Base-by-base conservation (phyloP, 495 filamentous ascomycete species). In the Penicillium paxilli region DNA sequence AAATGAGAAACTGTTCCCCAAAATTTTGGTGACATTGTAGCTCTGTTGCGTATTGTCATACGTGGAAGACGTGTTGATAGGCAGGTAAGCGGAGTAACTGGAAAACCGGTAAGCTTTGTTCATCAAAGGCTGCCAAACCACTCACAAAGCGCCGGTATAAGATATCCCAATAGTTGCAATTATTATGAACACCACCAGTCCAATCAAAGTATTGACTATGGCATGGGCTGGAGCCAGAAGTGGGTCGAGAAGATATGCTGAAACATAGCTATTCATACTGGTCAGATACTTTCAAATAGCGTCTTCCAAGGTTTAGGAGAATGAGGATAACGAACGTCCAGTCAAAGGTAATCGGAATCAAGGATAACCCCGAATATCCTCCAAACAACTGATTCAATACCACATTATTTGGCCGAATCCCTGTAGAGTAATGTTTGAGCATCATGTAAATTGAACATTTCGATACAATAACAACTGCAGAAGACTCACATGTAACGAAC, bases 301-400 rank as follows among this genome's bases (percentile, higher is more conserved):
- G n/a, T n/a, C n/a, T n/a, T n/a, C n/a, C n/a, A n/a, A n/a, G n/a
- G n/a, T n/a, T n/a, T n/a, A n/a, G n/a, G n/a, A n/a, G n/a, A n/a
- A n/a, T n/a, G n/a, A n/a, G 23, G 21, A 33, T 14, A 40, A 54
- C 57, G 40, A 23, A 80, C 35, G 81, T 84, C 83, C 83, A 87
- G 66, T 87, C 83, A 52, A 87, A 84, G 5, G 82, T 87, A 38
- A 87, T 78, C 10, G 83, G 83, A 6, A 85, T 53, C 25, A 87
- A 47, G 0, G 80, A 83, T 21, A 87, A 52, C 0, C 83, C 83
- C 4, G 81, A 83, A 1, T 65, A 65, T 16, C 78, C 79, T 0
- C 83, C 83, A 62, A 86, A 87, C 12, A 87, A 28, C 62, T 86
- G 83, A 44, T 86, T 86, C 20, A 86, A 59, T 12, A 86, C 71